A percentile compares a stretch with the other conserved stretches of the same genome.
Evolutionary conservation across 371 early-diverging fungal species (phyloP).

Genomic region (Mucor mucedo): DNA sequence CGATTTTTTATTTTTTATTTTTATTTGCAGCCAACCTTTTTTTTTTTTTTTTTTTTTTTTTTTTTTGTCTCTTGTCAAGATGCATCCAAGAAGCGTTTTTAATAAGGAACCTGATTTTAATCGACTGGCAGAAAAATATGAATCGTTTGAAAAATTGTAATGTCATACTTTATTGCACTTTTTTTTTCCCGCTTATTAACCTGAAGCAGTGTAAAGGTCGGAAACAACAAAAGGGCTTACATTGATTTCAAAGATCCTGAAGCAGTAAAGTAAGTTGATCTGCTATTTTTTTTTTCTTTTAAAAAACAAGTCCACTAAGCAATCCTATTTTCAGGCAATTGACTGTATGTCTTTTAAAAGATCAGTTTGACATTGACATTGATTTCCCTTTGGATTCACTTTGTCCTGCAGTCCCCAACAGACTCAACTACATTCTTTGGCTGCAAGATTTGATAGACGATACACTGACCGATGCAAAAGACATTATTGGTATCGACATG

Average conservation of each 20-base stretch:
- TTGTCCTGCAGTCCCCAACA: conserved; percentile 68
- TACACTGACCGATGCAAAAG: conserved; percentile 11
- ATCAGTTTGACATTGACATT: conserved; percentile 58
- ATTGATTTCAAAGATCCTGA: conserved; percentile 50
- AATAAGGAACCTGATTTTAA: conserved; percentile 44
- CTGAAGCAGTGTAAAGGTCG: conserved; percentile 23
- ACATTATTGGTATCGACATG: conserved; percentile 66
- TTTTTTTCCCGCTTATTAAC: background rate
- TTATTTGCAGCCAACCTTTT: background rate
- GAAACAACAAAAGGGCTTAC: conserved; percentile 16
- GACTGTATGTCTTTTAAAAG: conserved; percentile 62
- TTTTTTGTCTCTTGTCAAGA: background rate
- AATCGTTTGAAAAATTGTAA: conserved; percentile 6
- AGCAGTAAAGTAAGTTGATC: conserved; percentile 39
- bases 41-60: too few relatives aligned
- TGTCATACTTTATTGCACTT: background rate
- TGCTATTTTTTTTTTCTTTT: too few relatives aligned
- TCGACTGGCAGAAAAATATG: conserved; percentile 34
- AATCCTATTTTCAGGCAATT: conserved; percentile 34
- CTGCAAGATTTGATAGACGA: conserved; percentile 63
- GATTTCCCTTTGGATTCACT: conserved; percentile 69
- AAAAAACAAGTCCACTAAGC: background rate
- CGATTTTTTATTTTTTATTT: background rate
- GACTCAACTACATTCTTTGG: conserved; percentile 72
- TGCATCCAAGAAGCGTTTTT: conserved; percentile 47